Base-by-base conservation (phyloP, 2,329 filamentous ascomycete species). In the Xylariaceae sp. region DNA sequence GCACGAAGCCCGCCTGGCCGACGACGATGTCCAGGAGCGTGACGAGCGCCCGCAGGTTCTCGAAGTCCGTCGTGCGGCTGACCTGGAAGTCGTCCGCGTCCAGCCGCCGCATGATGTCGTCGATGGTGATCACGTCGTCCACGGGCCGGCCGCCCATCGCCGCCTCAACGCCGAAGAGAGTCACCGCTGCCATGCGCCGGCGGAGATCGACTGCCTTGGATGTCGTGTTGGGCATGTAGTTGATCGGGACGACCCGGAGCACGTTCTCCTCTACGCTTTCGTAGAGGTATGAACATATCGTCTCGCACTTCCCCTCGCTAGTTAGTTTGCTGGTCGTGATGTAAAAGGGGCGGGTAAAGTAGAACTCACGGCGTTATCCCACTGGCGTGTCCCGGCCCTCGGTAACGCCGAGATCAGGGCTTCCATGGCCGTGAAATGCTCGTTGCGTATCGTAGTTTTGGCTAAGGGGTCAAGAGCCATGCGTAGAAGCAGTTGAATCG, bases 1-100 rank as follows among this genome's bases (percentile, higher is more conserved):
- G 70, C 14, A 68, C 69, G 43, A 66, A 70, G 63, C 73, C 72
- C 2, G 83, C 90, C 55, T 88, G 84, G 57, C 91, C 90, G 49
- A 97, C 79, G 16, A 85, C 88, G 40, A 91, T 82, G 67, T 95
- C 88, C 4, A 97, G 81, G 19, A 96, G 81, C 2, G 81, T 74
- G 2, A 90, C 77, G 16, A 86, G 79, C 2, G 89, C 86, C 32
- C 81, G 78, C 1, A 97, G 81, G 52, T 87, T 79, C 16, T 79
- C 76, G 72, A 90, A 96, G 72, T 96, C 77, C 0, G 87, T 89
- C 26, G 77, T 65, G 16, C 76, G 75, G 2, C 71, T 77, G 61
- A 88, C 75, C 20, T 72, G 68, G 65, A 89, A 89, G 20, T 80
- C 75, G 1, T 77, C 71, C 4, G 72, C 66, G 12, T 73, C 66